These are phyloP conservation scores for Sodiomyces alkalinus DNA, from an alignment of 2,329 filamentous ascomycete species.

Conservation along the genomic window DNA sequence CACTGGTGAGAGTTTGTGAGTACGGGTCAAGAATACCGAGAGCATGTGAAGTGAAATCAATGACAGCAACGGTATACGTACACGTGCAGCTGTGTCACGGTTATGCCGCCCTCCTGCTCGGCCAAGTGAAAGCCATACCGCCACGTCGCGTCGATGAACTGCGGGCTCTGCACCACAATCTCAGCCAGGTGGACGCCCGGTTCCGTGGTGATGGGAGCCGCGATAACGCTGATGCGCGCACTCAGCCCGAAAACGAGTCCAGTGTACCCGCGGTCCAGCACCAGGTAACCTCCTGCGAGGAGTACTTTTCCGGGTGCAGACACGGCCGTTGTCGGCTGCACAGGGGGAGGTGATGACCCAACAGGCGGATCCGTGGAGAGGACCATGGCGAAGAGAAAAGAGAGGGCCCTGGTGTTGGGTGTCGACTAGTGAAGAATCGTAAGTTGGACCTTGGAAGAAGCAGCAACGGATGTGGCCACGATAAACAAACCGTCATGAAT, in stretches of 20 bases:
- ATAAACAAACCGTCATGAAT: too few relatives aligned
- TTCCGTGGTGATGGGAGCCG: conserved; percentile 35
- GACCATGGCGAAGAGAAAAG: too few relatives aligned
- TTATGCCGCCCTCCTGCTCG: conserved; percentile 61
- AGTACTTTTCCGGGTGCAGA: conserved; percentile 96
- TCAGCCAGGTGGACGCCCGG: conserved; percentile 50
- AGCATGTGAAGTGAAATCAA: conserved; percentile 2
- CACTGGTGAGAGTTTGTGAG: conserved; percentile 17
- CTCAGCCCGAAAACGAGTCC: conserved; percentile 56
- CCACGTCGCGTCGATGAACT: conserved; percentile 81
- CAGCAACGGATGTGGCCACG: too few relatives aligned
- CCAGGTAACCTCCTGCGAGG: conserved; percentile 85
- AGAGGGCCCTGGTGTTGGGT: too few relatives aligned
- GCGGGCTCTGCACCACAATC: conserved; percentile 79
- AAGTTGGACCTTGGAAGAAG: too few relatives aligned
- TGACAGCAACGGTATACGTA: conserved; percentile 31
- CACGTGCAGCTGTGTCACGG: conserved; percentile 65
- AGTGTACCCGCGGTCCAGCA: conserved; percentile 76
- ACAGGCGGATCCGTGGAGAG: too few relatives aligned
- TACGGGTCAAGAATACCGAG: neutral
- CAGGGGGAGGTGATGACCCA: too few relatives aligned
- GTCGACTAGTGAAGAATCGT: too few relatives aligned
- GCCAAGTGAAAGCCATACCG: conserved; percentile 64
- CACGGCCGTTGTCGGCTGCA: conserved; percentile 38
- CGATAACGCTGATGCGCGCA: conserved; percentile 51